These are phyloP conservation scores for Elasticomyces elasticus DNA, from an alignment of 495 filamentous ascomycete species.

Conservation along the genomic window DNA sequence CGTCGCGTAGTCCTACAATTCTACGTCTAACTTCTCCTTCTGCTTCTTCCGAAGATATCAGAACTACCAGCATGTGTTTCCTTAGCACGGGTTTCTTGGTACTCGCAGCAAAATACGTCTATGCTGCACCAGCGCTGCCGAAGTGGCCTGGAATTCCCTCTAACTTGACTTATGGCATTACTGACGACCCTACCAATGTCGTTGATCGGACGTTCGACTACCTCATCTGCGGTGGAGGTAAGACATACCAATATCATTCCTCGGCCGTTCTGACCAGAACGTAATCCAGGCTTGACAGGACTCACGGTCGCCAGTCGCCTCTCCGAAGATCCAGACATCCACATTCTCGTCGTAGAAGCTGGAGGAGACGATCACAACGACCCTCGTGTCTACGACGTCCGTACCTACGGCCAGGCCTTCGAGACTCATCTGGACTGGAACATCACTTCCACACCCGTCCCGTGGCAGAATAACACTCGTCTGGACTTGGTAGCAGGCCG, in stretches of 20 bases:
- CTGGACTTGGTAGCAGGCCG: background rate
- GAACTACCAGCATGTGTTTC: background rate
- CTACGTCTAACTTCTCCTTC: background rate
- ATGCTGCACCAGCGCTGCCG: background rate
- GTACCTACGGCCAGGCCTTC: constrained; percentile 1
- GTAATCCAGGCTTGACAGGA: background rate
- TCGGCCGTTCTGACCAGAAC: background rate
- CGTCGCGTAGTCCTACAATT: background rate
- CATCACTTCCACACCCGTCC: background rate
- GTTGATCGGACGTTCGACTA: background rate
- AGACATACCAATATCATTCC: background rate
- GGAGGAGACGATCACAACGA: constrained; percentile 11
- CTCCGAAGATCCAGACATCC: constrained; percentile 2
- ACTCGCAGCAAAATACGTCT: background rate
- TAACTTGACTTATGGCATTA: background rate
- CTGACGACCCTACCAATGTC: background rate
- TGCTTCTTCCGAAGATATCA: background rate
- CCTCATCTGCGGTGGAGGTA: background rate
- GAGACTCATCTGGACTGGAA: background rate
- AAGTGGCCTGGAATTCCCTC: background rate
- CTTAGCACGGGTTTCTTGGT: background rate
- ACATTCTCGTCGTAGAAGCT: constrained; percentile 16
- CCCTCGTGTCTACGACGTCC: constrained; percentile 1
- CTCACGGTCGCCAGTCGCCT: constrained; percentile 19
- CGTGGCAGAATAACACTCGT: background rate